Base-by-base conservation (phyloP, 768 basidiomycete genomes). In the Mycena filopes region DNA sequence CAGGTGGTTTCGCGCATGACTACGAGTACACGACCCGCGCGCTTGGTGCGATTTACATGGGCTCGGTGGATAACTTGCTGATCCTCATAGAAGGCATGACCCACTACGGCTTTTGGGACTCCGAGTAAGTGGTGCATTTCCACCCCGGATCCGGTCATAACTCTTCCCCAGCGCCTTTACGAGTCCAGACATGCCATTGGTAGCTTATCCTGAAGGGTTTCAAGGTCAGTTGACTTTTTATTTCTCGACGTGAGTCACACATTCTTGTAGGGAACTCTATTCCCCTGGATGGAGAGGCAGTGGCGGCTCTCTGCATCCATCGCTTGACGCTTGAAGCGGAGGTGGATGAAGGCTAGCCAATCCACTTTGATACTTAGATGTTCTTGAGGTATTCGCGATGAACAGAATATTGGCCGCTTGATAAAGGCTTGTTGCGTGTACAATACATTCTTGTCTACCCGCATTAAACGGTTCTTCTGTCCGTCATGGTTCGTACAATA, bases 61-160 rank as follows among this genome's bases (percentile, higher is more conserved):
- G 20, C 7, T 11, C 15, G 36, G 15, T 10, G 10, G 10, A 18
- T 13, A 26, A 55, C 13, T 10, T 55, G 20, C 40, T 42, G 5
- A 43, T 15, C 18, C 36, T 2, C 4, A 6, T 31, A 2, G 2
- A 29, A 60, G 48, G 48, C 26, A 94, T 96, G 84, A 82, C 79
- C 3, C 91, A 95, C 74, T 93, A 89, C 70, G 93, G 92, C 12
- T 90, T 97, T 75, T 97, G 96, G 95, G 85, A 86, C n/a, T 81
- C 88, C 59, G 74, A 82, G 90, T 92, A 68, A 49, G 85, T 77
- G 5, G 26, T 43, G 11, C 10, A 40, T 54, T 16, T 43, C 48
- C 61, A 21, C 36, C 10, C 48, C 29, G 8, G 38, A 36, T 33
- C 50, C 40, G 18, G 26, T 29, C 11, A 46, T 25, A 7, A 46